A percentile compares a stretch with the other conserved stretches of the same genome.
phyloP scores from a whole-genome alignment of 352 stramenopile species.

The Pythium chondricola region DNA sequence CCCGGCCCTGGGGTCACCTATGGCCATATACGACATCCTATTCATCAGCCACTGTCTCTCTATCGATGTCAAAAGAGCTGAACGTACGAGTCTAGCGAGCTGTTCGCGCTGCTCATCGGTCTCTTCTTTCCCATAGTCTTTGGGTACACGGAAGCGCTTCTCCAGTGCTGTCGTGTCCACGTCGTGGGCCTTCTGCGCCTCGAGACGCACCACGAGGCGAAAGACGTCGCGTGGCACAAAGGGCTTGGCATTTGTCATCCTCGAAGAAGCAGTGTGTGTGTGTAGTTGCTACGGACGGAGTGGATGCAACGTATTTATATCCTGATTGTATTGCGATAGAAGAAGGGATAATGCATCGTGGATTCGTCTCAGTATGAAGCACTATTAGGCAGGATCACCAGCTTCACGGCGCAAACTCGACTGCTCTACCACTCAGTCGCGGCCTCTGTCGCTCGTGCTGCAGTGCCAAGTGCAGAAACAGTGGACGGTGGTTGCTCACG shows the following conservation, averaged over 20 bases:
- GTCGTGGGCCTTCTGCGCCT: conserved; percentile 48
- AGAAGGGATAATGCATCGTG: no score
- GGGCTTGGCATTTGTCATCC: conserved; percentile 13
- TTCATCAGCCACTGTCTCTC: background rate
- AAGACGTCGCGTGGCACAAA: conserved; percentile 67
- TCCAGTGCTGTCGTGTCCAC: conserved; percentile 50
- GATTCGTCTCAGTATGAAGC: no score
- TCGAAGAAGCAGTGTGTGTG: no score
- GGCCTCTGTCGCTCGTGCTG: no score
- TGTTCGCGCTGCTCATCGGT: conserved; percentile 15
- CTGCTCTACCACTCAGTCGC: no score
- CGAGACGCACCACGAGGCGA: conserved; percentile 52
- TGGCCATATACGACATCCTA: background rate
- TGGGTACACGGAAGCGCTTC: conserved; percentile 43
- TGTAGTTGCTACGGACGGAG: background rate
- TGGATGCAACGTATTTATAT: no score
- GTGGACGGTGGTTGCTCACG: no score
- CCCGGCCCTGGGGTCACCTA: conserved; percentile 46
- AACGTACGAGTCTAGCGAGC: conserved; percentile 6
- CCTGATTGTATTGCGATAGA: no score
- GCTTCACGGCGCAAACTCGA: no score
- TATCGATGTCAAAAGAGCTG: no score
- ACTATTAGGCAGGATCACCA: no score
- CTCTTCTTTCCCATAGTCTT: conserved; percentile 41
- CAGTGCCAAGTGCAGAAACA: no score